These are phyloP conservation scores for Colletotrichum sp. DNA, from an alignment of 2,329 filamentous ascomycete species.

Conservation along the genomic window DNA sequence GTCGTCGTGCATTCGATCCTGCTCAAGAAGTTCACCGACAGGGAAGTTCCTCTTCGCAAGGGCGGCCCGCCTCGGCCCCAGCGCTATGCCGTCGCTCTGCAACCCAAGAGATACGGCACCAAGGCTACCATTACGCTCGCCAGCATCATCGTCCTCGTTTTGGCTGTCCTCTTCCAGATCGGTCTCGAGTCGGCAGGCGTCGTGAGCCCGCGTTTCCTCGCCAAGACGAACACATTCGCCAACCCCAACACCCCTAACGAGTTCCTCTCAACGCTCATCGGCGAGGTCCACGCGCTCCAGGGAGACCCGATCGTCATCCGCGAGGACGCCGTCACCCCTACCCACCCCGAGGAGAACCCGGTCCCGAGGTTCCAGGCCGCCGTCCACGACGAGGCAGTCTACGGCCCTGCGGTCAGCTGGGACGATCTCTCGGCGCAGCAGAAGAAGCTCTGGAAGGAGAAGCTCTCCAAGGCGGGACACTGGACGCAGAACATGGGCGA, in stretches of 20 bases:
- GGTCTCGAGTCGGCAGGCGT: slow-evolving; percentile 68
- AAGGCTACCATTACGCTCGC: slow-evolving; percentile 57
- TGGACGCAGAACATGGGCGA: slow-evolving; percentile 84
- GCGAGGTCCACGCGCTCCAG: slow-evolving; percentile 32
- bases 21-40: slow-evolving; percentile 54
- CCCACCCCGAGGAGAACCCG: slow-evolving; percentile 21
- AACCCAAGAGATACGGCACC: slow-evolving; percentile 58
- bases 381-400: slow-evolving; percentile 50
- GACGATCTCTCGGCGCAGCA: slow-evolving; percentile 70
- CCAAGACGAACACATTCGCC: not conserved
- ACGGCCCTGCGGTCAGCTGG: slow-evolving; percentile 68
- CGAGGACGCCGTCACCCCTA: slow-evolving; percentile 28
- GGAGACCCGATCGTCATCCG: slow-evolving; percentile 45
- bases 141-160: slow-evolving; percentile 61
- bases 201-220: slow-evolving; percentile 46
- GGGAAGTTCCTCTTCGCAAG: slow-evolving; percentile 33
- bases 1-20: slow-evolving; percentile 82
- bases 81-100: slow-evolving; percentile 73
- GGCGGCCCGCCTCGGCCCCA: slow-evolving; percentile 51
- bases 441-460: slow-evolving; percentile 71
- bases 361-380: slow-evolving; percentile 41
- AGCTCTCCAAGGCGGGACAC: slow-evolving; percentile 72
- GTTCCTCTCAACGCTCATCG: slow-evolving; percentile 42
- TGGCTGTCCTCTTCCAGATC: slow-evolving; percentile 67
- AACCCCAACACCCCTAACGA: slow-evolving; percentile 26